Evolutionary conservation across 2,329 filamentous ascomycete species (phyloP), one percentile per base, ranked within the genome.

Genomic region (Epichloe sp.): DNA sequence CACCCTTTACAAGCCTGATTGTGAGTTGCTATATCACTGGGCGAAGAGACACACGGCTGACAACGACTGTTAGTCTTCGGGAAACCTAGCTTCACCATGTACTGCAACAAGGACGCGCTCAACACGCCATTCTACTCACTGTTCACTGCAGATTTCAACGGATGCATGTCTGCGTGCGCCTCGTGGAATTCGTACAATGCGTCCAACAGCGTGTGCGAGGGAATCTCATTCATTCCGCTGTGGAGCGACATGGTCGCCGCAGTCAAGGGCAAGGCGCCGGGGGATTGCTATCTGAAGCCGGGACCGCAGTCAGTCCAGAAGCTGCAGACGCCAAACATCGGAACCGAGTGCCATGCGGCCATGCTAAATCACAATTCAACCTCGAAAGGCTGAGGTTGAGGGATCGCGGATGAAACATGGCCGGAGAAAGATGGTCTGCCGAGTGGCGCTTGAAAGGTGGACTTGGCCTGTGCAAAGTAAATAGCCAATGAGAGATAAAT

Each of bases 161-260:
- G 65, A 31, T 75, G 72, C 60, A 73, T 75, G 58, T 71, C 75
- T 54, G 70, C 71, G 10, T 75, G 72, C 59, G 68, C 70, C 8
- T 63, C 64, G 4, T 75, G 57, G 57, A 59, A 59, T 40, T 42
- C 37, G 19, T 53, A 55, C 51, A 55, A 53, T 23, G 37, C 26
- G 2, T 52, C 54, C 1, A 40, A 41, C 3, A 31, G n/a, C 7
- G 36, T 21, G 4, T 59, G 57, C 47, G 45, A 49, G 26, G 57
- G 36, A 4, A 53, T 59, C 5, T 58, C 57, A 0, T 58, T 57
- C 31, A 50, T 59, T 14, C 57, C 57, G 1, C 42, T 44, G 12
- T 58, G 56, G 56, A 51, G 49, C 19, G 43, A 50, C 36, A 7
- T 41, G 1, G 51, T 23, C 14, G 2, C 11, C 12, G 51, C 51